These are phyloP conservation scores for Fusarium concolor DNA, from an alignment of 2,329 filamentous ascomycete species.

Conservation along the genomic window DNA sequence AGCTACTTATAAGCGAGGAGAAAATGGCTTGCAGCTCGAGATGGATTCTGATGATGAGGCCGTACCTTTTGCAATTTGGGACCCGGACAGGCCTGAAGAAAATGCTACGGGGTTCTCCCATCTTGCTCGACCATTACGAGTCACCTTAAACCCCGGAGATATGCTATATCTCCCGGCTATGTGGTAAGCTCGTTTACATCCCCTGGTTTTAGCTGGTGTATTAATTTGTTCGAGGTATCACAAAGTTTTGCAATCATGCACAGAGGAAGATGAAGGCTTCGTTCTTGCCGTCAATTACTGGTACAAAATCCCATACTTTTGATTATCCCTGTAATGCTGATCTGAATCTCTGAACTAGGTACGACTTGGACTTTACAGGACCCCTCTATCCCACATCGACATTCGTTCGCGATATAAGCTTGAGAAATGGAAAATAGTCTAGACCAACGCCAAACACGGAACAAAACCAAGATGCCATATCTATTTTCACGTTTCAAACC, in stretches of 20 bases:
- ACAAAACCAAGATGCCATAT: constrained; percentile 26
- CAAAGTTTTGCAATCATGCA: constrained; percentile 79
- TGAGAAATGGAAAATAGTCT: constrained; percentile 27
- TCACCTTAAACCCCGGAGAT: constrained; percentile 78
- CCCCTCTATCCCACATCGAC: constrained; percentile 71
- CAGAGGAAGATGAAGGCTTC: constrained; percentile 75
- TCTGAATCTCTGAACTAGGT: constrained; percentile 61
- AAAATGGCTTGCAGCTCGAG: constrained; percentile 46
- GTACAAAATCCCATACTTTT: constrained; percentile 55
- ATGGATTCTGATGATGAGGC: constrained; percentile 50
- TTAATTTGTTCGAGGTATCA: constrained; percentile 71
- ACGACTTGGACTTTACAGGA: constrained; percentile 82
- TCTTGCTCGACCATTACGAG: constrained; percentile 70
- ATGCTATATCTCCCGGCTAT: constrained; percentile 85
- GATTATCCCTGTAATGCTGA: background rate
- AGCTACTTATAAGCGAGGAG: constrained; percentile 67
- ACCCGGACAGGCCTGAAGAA: constrained; percentile 69
- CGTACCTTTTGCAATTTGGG: constrained; percentile 79
- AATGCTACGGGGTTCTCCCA: constrained; percentile 69
- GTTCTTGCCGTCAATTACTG: constrained; percentile 87
- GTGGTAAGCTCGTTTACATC: constrained; percentile 65
- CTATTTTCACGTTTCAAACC: constrained; percentile 17
- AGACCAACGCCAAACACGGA: constrained; percentile 16
- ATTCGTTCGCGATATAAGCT: constrained; percentile 62
- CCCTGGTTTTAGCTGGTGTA: background rate